These are phyloP conservation scores for Metschnikowia orientalis DNA, from an alignment of 805 yeast genomes.

Conservation along the genomic window DNA sequence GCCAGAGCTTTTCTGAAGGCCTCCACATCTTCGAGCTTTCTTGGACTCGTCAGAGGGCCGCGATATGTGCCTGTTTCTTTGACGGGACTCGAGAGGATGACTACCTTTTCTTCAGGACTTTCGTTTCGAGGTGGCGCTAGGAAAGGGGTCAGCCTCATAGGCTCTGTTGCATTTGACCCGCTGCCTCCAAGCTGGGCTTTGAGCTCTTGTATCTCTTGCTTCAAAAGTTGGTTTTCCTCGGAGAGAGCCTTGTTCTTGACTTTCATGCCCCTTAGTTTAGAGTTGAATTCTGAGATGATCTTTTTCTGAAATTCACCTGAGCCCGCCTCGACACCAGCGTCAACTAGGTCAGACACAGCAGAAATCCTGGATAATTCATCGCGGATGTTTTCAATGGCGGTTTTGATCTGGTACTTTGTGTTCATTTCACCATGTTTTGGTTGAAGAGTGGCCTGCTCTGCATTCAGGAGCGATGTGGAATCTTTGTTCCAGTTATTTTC, in stretches of 20 bases:
- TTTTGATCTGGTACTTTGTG: constrained; percentile 11
- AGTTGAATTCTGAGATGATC: constrained; percentile 15
- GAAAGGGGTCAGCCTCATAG: constrained; percentile 5
- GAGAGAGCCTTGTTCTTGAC: constrained; percentile 8
- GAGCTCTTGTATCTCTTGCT: constrained; percentile 5
- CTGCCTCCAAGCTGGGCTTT: constrained; percentile 3
- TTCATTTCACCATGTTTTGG: constrained; percentile 12
- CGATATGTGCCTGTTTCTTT: constrained; percentile 5
- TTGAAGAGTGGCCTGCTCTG: no score
- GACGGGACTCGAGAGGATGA: constrained; percentile 16
- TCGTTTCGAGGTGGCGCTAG: constrained; percentile 7
- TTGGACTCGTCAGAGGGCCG: not conserved
- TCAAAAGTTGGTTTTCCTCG: constrained; percentile 11
- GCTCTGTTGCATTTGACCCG: constrained; percentile 1
- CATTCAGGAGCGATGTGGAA: no score
- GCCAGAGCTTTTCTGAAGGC: no score
- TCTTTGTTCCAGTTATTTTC: no score
- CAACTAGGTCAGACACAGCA: constrained; percentile 10
- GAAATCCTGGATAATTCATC: constrained; percentile 14
- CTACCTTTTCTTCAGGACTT: constrained; percentile 1
- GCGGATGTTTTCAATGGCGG: constrained; percentile 16
- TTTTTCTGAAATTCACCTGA: constrained; percentile 9
- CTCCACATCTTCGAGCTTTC: no score
- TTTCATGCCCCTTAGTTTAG: constrained; percentile 13
- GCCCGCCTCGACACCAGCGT: constrained; percentile 3